phyloP scores from a whole-genome alignment of 2,329 filamentous ascomycete species.

The Bimuria novae-zelandiae region DNA sequence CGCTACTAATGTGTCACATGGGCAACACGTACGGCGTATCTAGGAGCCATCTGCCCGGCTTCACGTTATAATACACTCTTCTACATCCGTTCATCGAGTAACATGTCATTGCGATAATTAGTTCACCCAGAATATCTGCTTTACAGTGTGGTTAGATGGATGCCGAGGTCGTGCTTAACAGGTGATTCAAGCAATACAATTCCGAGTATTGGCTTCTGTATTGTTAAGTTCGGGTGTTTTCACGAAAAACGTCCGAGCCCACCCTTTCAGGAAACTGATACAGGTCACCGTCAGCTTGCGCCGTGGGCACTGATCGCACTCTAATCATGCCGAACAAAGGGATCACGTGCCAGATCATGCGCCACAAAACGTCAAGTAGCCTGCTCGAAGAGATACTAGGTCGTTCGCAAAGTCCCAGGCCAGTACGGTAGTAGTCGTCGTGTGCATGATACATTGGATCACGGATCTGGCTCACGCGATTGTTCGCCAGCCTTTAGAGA shows the following conservation, averaged over 20 bases:
- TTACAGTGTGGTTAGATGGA: no score
- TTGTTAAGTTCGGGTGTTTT: no score
- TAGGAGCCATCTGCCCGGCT: slow-evolving; percentile 14
- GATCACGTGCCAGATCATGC: slow-evolving; percentile 4
- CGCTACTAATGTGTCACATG: slow-evolving; percentile 19
- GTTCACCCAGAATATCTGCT: no score
- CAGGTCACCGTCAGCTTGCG: background rate
- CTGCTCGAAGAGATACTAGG: background rate
- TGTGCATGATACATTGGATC: background rate
- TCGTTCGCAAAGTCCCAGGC: background rate
- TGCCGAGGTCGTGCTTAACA: no score
- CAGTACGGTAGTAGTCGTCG: background rate
- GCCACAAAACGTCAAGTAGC: slow-evolving; percentile 1
- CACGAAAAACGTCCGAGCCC: no score
- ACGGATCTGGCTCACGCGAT: background rate
- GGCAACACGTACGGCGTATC: slow-evolving; percentile 19
- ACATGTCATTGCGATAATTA: background rate
- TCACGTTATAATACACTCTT: slow-evolving; percentile 25
- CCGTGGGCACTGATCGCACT: background rate
- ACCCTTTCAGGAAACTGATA: no score
- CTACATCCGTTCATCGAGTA: slow-evolving; percentile 25
- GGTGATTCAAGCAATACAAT: no score
- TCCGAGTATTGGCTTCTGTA: no score
- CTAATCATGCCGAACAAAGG: background rate
- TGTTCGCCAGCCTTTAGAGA: background rate